Evolutionary conservation across 345 rosid genomes (phyloP), one percentile per base, ranked within the genome.

Genomic region (Hevea brasiliensis): DNA sequence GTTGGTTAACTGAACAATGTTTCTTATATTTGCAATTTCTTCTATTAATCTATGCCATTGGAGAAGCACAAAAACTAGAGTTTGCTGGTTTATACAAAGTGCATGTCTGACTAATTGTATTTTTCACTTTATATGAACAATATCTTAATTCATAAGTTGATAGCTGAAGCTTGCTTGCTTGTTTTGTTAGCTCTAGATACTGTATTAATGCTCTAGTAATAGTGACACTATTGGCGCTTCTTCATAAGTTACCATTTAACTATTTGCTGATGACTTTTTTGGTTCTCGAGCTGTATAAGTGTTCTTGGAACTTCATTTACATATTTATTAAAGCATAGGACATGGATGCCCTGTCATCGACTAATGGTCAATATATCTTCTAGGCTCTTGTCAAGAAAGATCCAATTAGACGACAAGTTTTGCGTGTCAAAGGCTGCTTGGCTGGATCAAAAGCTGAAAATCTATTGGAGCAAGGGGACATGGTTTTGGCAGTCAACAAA

Each of bases 391-490:
- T 89, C 51, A 92, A 91, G 85, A 95, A 90, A 76, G 99, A 95
- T 86, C 96, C 94, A 26, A 76, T 91, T 65, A 89, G 98, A 76
- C 87, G 93, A 60, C 97, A 95, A 77, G 94, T 95, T 78, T 84
- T 95, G 70, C 94, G 96, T 20, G 96, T 91, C 27, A 95, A 92
- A 82, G 94, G 97, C 72, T 91, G 99, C 83, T 84, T 91, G 82
- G 97, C 93, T 20, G 97, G 97, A 72, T 95, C 99, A 75, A 92
- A 89, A 75, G 98, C 98, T 77, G 96, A 89, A 73, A 91, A 87
- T 67, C 78, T 91, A 70, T 84, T 95, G 48, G 97, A 92, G 77
- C 92, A 87, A 82, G 98, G 98, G 6, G 98, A 95, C 79, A 95
- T 95, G 99, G 88, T 95, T 72, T 89, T 95, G 80, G 98, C 97